These are phyloP conservation scores for Fusarium sp. DNA, from an alignment of 2,329 filamentous ascomycete species.

Conservation along the genomic window DNA sequence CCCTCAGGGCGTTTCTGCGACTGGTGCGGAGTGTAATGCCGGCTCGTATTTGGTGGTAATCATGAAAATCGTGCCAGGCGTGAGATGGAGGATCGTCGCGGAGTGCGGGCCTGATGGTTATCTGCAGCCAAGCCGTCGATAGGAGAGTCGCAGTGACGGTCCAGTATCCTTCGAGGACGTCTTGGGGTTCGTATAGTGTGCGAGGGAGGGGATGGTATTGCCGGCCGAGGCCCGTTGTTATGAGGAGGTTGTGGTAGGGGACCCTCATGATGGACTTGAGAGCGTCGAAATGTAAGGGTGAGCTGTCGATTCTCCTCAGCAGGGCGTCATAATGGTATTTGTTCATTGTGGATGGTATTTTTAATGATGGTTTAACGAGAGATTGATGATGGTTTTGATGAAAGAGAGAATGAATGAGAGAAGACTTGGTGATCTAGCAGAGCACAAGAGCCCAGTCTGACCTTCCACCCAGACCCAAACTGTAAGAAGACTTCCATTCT, in stretches of 20 bases:
- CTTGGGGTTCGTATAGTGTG: no score
- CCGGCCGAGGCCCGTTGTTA: no score
- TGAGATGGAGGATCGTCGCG: neutral
- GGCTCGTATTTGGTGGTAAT: rapidly evolving
- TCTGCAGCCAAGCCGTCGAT: no score
- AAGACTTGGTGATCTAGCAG: neutral
- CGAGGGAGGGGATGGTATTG: no score
- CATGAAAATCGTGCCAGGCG: neutral
- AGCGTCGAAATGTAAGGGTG: rapidly evolving
- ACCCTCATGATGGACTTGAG: rapidly evolving
- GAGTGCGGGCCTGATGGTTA: neutral
- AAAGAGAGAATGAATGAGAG: neutral
- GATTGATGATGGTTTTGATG: neutral
- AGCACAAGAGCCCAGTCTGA: neutral
- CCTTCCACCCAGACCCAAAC: neutral
- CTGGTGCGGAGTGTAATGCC: neutral
- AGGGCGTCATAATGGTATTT: neutral
- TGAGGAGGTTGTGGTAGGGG: no score
- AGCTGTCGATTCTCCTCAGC: rapidly evolving
- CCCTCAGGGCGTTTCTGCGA: neutral
- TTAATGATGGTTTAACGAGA: neutral
- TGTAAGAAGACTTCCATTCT: no score
- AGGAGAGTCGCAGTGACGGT: no score
- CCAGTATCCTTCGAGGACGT: no score
- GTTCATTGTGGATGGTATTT: neutral